Evolutionary conservation across 1,284 basidiomycete species (phyloP).

Genomic region (Cutaneotrichosporon daszewskae): DNA sequence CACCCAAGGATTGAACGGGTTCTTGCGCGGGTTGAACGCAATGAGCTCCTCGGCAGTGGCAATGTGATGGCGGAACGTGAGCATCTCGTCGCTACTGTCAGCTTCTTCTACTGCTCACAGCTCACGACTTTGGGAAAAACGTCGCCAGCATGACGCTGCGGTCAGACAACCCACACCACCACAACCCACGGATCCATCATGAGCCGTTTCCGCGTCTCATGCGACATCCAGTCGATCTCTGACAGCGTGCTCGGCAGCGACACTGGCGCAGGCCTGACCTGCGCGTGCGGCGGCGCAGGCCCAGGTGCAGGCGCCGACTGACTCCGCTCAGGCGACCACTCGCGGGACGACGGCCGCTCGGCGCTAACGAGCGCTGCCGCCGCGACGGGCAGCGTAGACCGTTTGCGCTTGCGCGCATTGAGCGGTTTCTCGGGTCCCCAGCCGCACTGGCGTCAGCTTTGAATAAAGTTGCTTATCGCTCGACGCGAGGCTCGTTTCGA

Average conservation of each 20-base stretch:
- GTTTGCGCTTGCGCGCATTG: conserved; percentile 14
- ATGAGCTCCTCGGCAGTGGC: conserved; percentile 35
- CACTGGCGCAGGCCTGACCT: neutral
- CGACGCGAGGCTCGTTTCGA: conserved; percentile 1
- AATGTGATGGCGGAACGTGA: conserved; percentile 42
- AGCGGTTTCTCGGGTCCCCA: conserved; percentile 17
- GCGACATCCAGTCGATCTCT: conserved; percentile 17
- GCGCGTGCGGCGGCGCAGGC: too few species aligned
- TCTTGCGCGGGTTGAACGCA: conserved; percentile 31
- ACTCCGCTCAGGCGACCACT: neutral
- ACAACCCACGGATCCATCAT: conserved; percentile 30
- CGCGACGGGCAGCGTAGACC: too few species aligned
- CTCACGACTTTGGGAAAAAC: conserved; percentile 4
- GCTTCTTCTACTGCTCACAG: neutral
- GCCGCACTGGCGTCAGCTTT: conserved; percentile 9
- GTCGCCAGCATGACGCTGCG: conserved; percentile 6
- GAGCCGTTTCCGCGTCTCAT: conserved; percentile 10
- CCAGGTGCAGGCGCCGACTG: neutral
- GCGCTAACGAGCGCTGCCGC: too few species aligned
- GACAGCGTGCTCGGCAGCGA: neutral
- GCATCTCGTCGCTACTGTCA: conserved; percentile 30
- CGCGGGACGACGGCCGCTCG: neutral
- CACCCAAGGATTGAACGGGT: conserved; percentile 41
- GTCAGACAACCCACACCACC: neutral
- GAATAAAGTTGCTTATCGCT: neutral